phyloP scores from a whole-genome alignment of 2,329 filamentous ascomycete genomes.

The Purpureocillium lavendulum region DNA sequence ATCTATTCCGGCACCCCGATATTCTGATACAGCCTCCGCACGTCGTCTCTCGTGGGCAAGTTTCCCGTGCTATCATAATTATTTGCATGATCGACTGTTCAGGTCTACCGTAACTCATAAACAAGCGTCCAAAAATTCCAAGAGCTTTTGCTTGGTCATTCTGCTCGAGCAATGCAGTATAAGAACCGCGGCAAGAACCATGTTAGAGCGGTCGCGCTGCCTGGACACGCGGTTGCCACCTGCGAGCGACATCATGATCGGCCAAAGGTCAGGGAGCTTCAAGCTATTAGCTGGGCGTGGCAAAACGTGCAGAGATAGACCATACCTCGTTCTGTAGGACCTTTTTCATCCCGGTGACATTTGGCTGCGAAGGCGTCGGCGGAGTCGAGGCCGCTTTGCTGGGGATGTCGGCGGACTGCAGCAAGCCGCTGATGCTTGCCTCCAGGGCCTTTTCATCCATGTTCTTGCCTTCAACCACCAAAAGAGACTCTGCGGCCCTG shows the following conservation, averaged over 20 bases:
- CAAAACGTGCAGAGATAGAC: background rate
- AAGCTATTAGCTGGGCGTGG: background rate
- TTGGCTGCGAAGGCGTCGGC: background rate
- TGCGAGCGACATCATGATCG: background rate
- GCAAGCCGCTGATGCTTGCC: background rate
- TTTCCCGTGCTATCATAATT: too few species aligned
- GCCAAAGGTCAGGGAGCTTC: background rate
- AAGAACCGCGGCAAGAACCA: background rate
- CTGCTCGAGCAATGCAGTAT: background rate
- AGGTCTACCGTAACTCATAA: too few species aligned
- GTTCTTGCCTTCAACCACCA: background rate
- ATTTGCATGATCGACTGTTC: too few species aligned
- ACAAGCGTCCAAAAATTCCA: background rate
- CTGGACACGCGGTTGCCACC: background rate
- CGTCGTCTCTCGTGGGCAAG: too few species aligned
- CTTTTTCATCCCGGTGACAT: background rate
- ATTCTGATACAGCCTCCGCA: too few species aligned
- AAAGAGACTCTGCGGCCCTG: background rate
- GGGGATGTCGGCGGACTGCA: background rate
- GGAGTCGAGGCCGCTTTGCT: background rate
- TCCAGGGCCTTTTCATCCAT: background rate
- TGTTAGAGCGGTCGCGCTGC: constrained; percentile 1
- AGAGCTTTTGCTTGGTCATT: background rate
- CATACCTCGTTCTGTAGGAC: background rate
- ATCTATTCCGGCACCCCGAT: too few species aligned